phyloP scores from a whole-genome alignment of 805 yeast species.

The Vanderwaltozyma verrucispora region DNA sequence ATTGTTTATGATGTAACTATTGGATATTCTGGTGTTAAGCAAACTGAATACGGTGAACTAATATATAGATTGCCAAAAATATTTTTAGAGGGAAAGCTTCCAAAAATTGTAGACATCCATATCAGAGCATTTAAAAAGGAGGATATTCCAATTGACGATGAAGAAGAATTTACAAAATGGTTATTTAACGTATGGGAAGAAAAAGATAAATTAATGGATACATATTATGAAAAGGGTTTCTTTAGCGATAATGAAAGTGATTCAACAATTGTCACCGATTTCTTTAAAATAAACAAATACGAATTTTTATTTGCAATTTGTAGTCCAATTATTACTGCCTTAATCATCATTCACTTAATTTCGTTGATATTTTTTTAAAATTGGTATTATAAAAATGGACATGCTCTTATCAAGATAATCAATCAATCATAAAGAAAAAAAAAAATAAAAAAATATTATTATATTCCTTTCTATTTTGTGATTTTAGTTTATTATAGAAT shows the following conservation, averaged over 20 bases:
- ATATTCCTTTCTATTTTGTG: too few species aligned
- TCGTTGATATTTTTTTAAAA: too few species aligned
- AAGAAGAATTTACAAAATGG: constrained; percentile 67
- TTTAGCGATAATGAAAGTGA: constrained; percentile 27
- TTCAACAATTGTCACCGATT: constrained; percentile 12
- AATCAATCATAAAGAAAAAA: too few species aligned
- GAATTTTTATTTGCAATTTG: constrained; percentile 13
- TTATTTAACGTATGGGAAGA: constrained; percentile 59
- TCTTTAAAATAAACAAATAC: constrained; percentile 13
- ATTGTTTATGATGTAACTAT: constrained; percentile 73
- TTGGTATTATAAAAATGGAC: too few species aligned
- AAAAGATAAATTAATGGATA: constrained; percentile 65
- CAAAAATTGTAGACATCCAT: constrained; percentile 53
- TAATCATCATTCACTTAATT: not conserved
- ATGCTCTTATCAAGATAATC: too few species aligned
- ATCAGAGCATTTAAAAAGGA: constrained; percentile 45
- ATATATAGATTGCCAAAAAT: constrained; percentile 53
- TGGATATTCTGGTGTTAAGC: constrained; percentile 63
- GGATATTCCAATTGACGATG: constrained; percentile 54
- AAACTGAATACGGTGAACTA: constrained; percentile 66
- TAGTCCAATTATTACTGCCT: constrained; percentile 7
- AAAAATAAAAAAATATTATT: too few species aligned
- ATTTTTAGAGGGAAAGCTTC: constrained; percentile 63
- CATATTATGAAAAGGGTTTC: constrained; percentile 45
- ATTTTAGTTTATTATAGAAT: too few species aligned